Evolutionary conservation across 2,329 filamentous ascomycete genomes (phyloP), one percentile per base, ranked within the genome.

Genomic region (Didymosphaeria variabile): DNA sequence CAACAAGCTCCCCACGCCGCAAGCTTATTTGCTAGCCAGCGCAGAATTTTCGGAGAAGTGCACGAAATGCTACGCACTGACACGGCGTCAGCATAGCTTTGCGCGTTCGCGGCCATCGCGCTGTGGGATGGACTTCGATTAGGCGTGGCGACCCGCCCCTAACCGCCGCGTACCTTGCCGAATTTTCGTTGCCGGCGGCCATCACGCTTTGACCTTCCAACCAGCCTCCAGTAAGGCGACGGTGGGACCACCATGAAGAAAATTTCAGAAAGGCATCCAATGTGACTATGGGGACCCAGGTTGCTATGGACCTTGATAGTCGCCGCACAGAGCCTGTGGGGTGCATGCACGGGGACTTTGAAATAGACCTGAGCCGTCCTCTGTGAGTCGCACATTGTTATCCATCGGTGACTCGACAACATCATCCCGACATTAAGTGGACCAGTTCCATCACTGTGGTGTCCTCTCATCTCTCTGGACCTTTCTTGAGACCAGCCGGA

Each of bases 181-280:
- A 70, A 65, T 61, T 72, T 72, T 72, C 56, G 10, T 45, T 38
- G 34, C 56, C 56, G 50, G 19, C 56, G 31, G 47, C 47, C 47
- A 46, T 52, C 44, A 52, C 29, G 29, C 47, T 44, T 26, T 12
- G 15, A 38, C 26, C 13, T 36, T 38, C 32, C 26, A 29, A 44
- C 45, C 10, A 53, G 23, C 54, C 31, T 26, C 38, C 44, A 54
- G 59, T 60, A 58, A 45, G 58, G 53, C 58, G 51, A 65, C 45
- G 52, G 64, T 77, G 73, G 74, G 71, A 64, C 73, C 67, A 67
- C 54, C 57, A 70, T 70, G 60, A 47, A 59, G 72, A 75, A 61
- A 42, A 62, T 63, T 59, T 53, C 53, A 44, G 12, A 29, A n/a
- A 19, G 29, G 29, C 31, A 9, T 13, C 42, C 44, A 36, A 32